Base-by-base conservation (phyloP, 1,139 yeast species). In the Scheffersomyces lignicola region DNA sequence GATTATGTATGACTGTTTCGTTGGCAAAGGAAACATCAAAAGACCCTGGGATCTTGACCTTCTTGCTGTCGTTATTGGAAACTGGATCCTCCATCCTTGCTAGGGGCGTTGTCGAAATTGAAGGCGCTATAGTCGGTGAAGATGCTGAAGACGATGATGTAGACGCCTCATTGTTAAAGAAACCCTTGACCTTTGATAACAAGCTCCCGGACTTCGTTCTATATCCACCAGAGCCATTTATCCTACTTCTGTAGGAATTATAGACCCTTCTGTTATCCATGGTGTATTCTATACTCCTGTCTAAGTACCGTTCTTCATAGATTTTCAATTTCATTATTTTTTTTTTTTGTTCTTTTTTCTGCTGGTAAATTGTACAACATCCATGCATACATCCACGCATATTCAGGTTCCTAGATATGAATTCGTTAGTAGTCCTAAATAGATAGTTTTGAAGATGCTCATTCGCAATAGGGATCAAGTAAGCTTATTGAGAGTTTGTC, bases 191-290 rank as follows among this genome's bases (percentile, higher is more conserved):
- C 38, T 50, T 62, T 2, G 66, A 52, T 27, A 67, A 48, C 24
- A 68, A 49, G n/a, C n/a, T 3, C 61, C 60, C 15, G 29, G 37
- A 9, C 31, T 31, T 10, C 52, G 48, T 24, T 49, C 46, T 41
- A 22, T 18, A 30, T 12, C 20, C 26, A 9, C 36, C 37, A 9
- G 45, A 32, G 22, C 47, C 49, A 34, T 54, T 46, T 20, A 51
- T 45, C 41, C 54, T 52, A 23, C 57, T 58, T 35, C 52, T 52
- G 37, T 61, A 59, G 2, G 62, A 53, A 38, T 58, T 57, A 36
- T 60, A 60, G 21, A 68, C 65, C 44, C 63, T 56, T 49, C 73
- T 60, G 44, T 67, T 69, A 49, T 69, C 75, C 76, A 69, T 69
- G 23, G n/a, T 20, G n/a, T n/a, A n/a, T n/a, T n/a, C n/a, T n/a